These are phyloP conservation scores for Peniophora sp. DNA, from an alignment of 1,284 basidiomycete species.

Conservation along the genomic window DNA sequence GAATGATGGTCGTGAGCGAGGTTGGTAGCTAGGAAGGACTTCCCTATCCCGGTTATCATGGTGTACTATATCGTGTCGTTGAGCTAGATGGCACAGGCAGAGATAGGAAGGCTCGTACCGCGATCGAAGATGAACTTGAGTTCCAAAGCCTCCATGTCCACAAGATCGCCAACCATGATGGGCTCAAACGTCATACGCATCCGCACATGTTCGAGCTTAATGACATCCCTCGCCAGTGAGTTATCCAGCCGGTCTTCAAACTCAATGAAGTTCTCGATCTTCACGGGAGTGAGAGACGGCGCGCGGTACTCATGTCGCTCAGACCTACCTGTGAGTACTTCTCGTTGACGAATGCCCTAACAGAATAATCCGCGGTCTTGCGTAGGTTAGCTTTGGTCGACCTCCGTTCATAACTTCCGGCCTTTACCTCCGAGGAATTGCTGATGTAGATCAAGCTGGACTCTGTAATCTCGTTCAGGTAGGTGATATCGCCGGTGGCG, in stretches of 20 bases:
- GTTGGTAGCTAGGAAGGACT: constrained; percentile 75
- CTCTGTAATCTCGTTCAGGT: constrained; percentile 66
- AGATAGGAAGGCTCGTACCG: constrained; percentile 32
- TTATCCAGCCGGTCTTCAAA: constrained; percentile 75
- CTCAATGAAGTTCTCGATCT: constrained; percentile 75
- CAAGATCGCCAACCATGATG: constrained; percentile 48
- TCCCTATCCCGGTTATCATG: constrained; percentile 78
- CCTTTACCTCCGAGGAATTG: constrained; percentile 64
- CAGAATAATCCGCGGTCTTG: constrained; percentile 73
- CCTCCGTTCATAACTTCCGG: constrained; percentile 1
- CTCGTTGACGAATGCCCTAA: constrained; percentile 67
- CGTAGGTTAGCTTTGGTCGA: constrained; percentile 7
- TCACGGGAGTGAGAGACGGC: not conserved
- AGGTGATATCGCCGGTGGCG: constrained; percentile 61
- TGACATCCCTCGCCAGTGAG: constrained; percentile 71
- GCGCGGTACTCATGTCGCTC: not conserved
- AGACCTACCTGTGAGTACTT: constrained; percentile 66
- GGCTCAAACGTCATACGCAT: constrained; percentile 74
- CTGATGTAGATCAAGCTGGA: constrained; percentile 71
- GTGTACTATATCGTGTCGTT: constrained; percentile 38
- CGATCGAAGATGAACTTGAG: constrained; percentile 78
- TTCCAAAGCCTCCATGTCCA: constrained; percentile 76
- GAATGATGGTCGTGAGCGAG: constrained; percentile 38
- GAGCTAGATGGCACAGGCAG: constrained; percentile 5
- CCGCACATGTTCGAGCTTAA: constrained; percentile 73